Evolutionary conservation across 2,329 filamentous ascomycete species (phyloP).

Genomic region (Pseudogymnoascus sp.): DNA sequence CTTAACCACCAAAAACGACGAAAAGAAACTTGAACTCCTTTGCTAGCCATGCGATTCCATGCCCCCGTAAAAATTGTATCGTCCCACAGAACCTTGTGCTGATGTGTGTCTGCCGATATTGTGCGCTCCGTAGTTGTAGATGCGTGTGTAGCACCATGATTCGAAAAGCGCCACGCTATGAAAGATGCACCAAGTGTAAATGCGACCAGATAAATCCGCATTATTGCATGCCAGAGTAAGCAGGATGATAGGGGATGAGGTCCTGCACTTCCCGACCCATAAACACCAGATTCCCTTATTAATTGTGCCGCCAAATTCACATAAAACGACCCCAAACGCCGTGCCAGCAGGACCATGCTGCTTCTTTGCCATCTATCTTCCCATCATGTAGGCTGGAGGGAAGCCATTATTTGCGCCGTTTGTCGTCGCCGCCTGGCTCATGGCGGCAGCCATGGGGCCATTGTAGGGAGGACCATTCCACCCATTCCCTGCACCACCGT

Average conservation of each 20-base stretch:
- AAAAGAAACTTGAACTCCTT: background rate
- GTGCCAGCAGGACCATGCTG: background rate
- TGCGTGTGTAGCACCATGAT: background rate
- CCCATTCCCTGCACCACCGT: conserved; percentile 17
- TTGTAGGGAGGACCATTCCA: conserved; percentile 23
- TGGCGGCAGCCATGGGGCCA: conserved; percentile 23
- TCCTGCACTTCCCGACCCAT: conserved; percentile 1
- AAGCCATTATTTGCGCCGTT: conserved; percentile 24
- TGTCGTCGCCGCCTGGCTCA: conserved; percentile 20
- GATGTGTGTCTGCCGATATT: conserved; percentile 5
- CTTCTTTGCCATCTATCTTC: conserved; percentile 21
- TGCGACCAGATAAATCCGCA: conserved; percentile 2
- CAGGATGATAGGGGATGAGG: conserved; percentile 1
- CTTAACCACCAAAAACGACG: conserved; percentile 2
- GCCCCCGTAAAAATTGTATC: background rate
- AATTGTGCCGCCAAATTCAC: conserved; percentile 2
- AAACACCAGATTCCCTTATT: conserved; percentile 1
- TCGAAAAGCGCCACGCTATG: conserved; percentile 6
- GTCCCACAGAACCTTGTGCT: conserved; percentile 3
- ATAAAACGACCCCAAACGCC: conserved; percentile 10
- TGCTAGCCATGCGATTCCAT: conserved; percentile 5
- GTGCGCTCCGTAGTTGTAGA: conserved; percentile 4
- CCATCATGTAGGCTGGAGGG: conserved; percentile 30
- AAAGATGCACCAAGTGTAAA: conserved; percentile 6
- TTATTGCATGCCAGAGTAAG: background rate